Evolutionary conservation across 257 asterid species (phyloP).

Genomic region (Lycium ferocissimum): DNA sequence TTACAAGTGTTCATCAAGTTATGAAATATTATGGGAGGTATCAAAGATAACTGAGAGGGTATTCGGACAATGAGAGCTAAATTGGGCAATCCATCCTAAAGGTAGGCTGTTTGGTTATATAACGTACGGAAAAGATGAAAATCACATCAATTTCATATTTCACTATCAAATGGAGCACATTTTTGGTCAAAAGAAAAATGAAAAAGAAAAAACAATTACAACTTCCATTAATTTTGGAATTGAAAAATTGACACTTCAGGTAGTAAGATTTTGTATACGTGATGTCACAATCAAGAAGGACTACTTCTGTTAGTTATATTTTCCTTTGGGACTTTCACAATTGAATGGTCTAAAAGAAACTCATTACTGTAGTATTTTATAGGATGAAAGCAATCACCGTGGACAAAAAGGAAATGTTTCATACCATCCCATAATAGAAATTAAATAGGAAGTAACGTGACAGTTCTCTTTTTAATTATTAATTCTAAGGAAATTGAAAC

Average conservation of each 20-base stretch:
- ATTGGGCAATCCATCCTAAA: no score
- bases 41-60: no score
- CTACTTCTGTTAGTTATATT: not conserved
- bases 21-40: no score
- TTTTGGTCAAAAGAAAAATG: not conserved
- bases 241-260: constrained; percentile 10
- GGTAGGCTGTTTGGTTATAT: no score
- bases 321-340: not conserved
- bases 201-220: not conserved
- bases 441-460: not conserved
- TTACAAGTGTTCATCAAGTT: no score
- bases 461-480: not conserved
- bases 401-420: not conserved
- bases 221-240: constrained; percentile 10
- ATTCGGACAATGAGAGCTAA: no score
- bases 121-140: not conserved
- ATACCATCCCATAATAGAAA: no score
- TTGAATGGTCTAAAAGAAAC: not conserved
- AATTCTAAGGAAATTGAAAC: not conserved
- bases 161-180: not conserved
- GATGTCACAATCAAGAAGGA: constrained; percentile 3
- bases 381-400: not conserved
- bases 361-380: not conserved
- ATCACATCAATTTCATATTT: constrained; percentile 5
- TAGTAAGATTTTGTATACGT: not conserved